Conservation (phyloP, 306 rosid genomes). For the Pyrus betulifolia region DNA sequence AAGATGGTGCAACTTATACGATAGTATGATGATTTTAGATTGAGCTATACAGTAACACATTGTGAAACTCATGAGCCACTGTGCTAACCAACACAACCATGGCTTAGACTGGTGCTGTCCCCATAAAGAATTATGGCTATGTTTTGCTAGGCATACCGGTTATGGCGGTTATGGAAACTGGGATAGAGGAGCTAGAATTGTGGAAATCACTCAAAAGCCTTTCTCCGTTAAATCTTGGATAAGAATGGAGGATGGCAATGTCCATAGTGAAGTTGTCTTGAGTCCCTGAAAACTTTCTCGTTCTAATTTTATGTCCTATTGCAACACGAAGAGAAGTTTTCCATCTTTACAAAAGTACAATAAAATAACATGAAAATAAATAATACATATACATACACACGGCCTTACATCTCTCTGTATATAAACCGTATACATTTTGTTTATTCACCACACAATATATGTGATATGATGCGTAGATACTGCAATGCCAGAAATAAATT, state of each 20-base stretch:
- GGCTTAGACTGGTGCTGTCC: slow-evolving; percentile 96
- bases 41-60: no score
- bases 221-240: slow-evolving; percentile 67
- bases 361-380: no score
- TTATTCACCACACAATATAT: no score
- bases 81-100: slow-evolving; percentile 45
- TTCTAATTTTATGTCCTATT: background rate
- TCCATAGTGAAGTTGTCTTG: slow-evolving; percentile 50
- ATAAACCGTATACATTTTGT: no score
- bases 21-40: no score
- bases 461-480: no score
- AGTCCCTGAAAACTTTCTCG: slow-evolving; percentile 3
- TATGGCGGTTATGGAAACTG: slow-evolving; percentile 80
- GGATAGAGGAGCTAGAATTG: slow-evolving; percentile 61
- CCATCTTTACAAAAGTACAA: no score
- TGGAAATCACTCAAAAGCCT: slow-evolving; percentile 48
- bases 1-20: no score
- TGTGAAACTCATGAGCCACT: no score
- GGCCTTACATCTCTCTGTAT: no score
- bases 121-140: slow-evolving; percentile 50
- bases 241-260: slow-evolving; percentile 65
- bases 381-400: no score
- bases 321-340: background rate
- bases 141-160: slow-evolving; percentile 81
- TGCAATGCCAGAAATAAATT: no score